Evolutionary conservation across 305 asterid species (phyloP), one percentile per base, ranked within the genome.

Genomic region (Caryopteris hybrid): DNA sequence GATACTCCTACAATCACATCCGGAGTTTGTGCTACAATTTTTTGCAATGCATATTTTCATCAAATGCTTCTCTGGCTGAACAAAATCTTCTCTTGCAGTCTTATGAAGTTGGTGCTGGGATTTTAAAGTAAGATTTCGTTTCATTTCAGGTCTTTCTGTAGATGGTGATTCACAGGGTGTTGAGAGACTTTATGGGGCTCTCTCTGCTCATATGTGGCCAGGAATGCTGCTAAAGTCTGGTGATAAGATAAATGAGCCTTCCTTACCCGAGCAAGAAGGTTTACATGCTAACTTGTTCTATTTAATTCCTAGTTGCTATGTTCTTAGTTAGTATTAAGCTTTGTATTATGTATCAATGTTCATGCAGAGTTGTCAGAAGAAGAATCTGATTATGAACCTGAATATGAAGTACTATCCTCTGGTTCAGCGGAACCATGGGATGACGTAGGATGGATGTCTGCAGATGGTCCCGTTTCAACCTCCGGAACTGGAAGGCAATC

Each of bases 131-230:
- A 46, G 46, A 53, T 68, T 57, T 45, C 41, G 22, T 72, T 53
- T 42, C 45, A 22, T 74, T 64, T 8, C 87, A 94, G 97, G 99
- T 73, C 86, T 94, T 61, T 94, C 99, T 3, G 66, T 94, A 46
- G 93, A 94, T 68, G 99, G 98, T 14, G 99, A 91, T 82, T 89
- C 94, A 21, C 99, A 91, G 81, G 99, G 99, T 20, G 87, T 86
- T 59, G 95, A 93, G 61, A 85, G 99, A 57, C 84, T 93, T 65
- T 81, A 61, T 69, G 97, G 95, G 69, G 99, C 96, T 51, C 93
- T 94, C 55, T 83, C 93, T 69, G 96, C 99, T 71, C 90, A 89
- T 76, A 87, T 91, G 96, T 94, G 99, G 98, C 96, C 99, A 45
- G 96, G 99, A 73, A 91, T 94, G 99, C 68, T 88, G 70, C 78